Percentiles rank a stretch among this genome's conserved stretches.
phyloP scores from a whole-genome alignment of 371 early-diverging fungal genomes.

The Apophysomyces variabilis region DNA sequence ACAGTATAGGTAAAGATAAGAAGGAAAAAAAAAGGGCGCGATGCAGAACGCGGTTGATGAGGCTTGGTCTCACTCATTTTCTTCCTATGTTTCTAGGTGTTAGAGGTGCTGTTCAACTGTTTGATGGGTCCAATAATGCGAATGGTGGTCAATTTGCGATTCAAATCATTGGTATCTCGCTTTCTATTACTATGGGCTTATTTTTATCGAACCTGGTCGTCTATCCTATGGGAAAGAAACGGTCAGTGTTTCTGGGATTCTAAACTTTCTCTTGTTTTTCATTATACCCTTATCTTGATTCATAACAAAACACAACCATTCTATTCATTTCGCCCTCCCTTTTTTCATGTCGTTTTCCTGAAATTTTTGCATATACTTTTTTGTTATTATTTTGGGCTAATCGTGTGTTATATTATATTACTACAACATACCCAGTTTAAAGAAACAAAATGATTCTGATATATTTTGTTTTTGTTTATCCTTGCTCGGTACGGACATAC shows the following conservation, averaged over 20 bases:
- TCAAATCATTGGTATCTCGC: constrained; percentile 39
- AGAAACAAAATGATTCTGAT: too few relatives aligned
- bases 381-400: too few relatives aligned
- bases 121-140: constrained; percentile 32
- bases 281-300: not conserved
- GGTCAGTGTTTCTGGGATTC: constrained; percentile 42
- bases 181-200: constrained; percentile 43
- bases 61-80: not conserved
- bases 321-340: not conserved
- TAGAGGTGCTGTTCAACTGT: constrained; percentile 35
- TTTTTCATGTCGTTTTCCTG: not conserved
- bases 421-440: too few relatives aligned
- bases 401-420: too few relatives aligned
- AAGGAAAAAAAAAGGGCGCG: too few relatives aligned
- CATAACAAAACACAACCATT: too few relatives aligned
- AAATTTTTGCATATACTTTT: too few relatives aligned
- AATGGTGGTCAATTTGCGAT: constrained; percentile 33
- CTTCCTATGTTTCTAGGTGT: constrained; percentile 28
- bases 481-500: not conserved
- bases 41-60: too few relatives aligned
- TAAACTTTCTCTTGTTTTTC: constrained; percentile 13
- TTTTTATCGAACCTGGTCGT: constrained; percentile 42
- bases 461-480: not conserved
- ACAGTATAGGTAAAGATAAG: not conserved
- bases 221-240: constrained; percentile 42